Conservation (phyloP, 1,139 yeast genomes). For the Nakaseomyces sp. region DNA sequence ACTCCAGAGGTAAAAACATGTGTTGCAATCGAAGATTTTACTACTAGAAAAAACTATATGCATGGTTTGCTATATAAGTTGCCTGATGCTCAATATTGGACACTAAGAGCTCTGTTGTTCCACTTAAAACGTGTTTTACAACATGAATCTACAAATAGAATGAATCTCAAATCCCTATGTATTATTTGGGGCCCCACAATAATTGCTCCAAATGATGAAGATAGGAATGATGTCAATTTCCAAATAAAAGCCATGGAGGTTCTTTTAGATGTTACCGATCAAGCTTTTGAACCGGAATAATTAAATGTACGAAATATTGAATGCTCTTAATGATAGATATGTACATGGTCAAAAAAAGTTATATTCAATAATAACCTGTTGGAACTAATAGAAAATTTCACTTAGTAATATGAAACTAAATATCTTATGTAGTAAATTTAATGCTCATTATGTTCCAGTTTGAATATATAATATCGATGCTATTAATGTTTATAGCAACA, state of each 20-base stretch:
- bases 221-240: conserved; percentile 68
- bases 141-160: conserved; percentile 57
- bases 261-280: conserved; percentile 72
- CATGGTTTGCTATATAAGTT: conserved; percentile 82
- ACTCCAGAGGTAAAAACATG: conserved; percentile 60
- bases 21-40: conserved; percentile 55
- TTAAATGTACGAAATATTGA: too few species aligned
- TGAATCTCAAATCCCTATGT: conserved; percentile 72
- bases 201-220: conserved; percentile 50
- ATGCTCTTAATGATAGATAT: not conserved
- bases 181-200: conserved; percentile 94
- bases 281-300: conserved; percentile 69
- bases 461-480: too few species aligned
- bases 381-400: too few species aligned
- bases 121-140: conserved; percentile 72
- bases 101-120: conserved; percentile 72
- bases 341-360: not conserved
- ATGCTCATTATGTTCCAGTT: too few species aligned
- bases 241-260: conserved; percentile 82
- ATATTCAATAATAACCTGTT: too few species aligned
- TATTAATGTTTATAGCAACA: too few species aligned
- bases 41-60: conserved; percentile 57
- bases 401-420: too few species aligned
- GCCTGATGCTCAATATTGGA: conserved; percentile 93
- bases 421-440: too few species aligned